Percentiles rank a stretch among this genome's conserved stretches.
Evolutionary conservation across 2,329 filamentous ascomycete genomes (phyloP).

Genomic region (Capronia epimyces): DNA sequence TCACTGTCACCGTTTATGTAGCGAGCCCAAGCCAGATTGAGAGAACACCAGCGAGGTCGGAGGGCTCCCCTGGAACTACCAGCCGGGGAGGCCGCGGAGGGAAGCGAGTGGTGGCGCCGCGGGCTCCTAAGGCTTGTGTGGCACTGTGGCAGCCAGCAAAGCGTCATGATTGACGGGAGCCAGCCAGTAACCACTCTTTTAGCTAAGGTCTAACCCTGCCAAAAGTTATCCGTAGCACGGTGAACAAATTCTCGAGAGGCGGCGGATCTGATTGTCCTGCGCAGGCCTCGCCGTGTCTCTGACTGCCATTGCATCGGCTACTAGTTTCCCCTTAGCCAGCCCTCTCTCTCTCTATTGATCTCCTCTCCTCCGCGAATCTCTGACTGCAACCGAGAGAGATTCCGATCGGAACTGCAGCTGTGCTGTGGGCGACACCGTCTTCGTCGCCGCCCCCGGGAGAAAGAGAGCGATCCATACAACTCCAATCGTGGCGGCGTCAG

Average conservation of each 20-base stretch:
- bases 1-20: neutral
- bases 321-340: neutral
- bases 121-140: neutral
- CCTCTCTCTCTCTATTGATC: slow-evolving; percentile 1
- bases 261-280: slow-evolving; percentile 7
- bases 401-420: neutral
- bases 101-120: neutral
- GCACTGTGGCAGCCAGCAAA: neutral
- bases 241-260: slow-evolving; percentile 17
- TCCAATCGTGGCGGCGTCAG: slow-evolving; percentile 29
- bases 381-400: neutral
- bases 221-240: slow-evolving; percentile 3
- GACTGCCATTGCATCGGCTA: slow-evolving; percentile 5
- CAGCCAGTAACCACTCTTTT: neutral
- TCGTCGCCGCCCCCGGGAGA: neutral
- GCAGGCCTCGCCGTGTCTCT: slow-evolving; percentile 11
- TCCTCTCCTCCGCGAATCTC: neutral
- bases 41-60: slow-evolving; percentile 4
- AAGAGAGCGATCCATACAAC: slow-evolving; percentile 3
- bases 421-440: neutral
- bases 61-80: neutral
- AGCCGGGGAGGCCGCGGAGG: slow-evolving; percentile 8
- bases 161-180: neutral
- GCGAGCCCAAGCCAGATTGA: slow-evolving; percentile 13
- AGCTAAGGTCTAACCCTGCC: neutral